Evolutionary conservation across 495 filamentous ascomycete species (phyloP), one percentile per base, ranked within the genome.

Genomic region (Penicillium fimorum): DNA sequence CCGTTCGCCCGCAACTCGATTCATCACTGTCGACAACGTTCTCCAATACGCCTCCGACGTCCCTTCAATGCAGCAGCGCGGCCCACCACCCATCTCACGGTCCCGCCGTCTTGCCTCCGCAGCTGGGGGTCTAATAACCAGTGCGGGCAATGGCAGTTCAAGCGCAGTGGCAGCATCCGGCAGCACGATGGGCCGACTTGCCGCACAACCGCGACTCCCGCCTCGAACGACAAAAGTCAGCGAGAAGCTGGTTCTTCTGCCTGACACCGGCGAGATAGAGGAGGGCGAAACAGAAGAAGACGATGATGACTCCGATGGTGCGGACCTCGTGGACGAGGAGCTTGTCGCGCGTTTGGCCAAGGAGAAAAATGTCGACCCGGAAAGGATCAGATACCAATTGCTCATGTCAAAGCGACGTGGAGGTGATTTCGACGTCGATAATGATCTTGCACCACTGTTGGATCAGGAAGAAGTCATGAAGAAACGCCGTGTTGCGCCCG

Each of bases 1-100:
- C 40, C 70, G 68, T 45, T 76, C 70, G 42, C 75, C 78, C 30
- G 75, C 82, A 42, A 92, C 87, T 57, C 90, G 92, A 45, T 85
- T 94, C 69, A 90, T 98, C 61, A 95, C 90, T 12, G 95, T 99
- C 65, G 94, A 99, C 71, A 96, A 91, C 64, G 87, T 97, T 56
- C 85, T 99, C 4, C 91, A 95, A 71, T 89, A 95, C 74, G 85
- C 91, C 54, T 95, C 90, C 33, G 92, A 99, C 62, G 90, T 99
- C 5, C 95, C 94, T 18, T 97, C 94, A 0, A 92, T 90, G 70
- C 92, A 97, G 71, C 90, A 91, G 38, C 86, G 94, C 4, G 79
- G 84, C 18, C 88, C 90, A 0, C 82, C 87, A 20, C 79, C 80
- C 13, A 74, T 70, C 15, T 77, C 82, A 57, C 80, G 87, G 13